phyloP scores from a whole-genome alignment of 2,329 filamentous ascomycete species.

The Botrytis fabae region DNA sequence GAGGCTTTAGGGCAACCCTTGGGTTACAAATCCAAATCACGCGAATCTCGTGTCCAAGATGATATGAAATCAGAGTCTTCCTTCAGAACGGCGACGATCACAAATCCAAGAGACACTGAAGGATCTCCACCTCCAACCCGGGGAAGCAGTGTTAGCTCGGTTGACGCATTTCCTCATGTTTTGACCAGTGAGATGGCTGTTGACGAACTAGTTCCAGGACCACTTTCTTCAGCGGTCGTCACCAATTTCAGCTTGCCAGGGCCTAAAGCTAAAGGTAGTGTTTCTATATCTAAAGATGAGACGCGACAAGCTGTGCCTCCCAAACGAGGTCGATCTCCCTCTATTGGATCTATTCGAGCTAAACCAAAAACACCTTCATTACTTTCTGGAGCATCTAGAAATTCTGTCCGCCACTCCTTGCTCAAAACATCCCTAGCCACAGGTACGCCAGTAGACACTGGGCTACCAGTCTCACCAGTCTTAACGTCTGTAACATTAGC shows the following conservation, averaged over 20 bases:
- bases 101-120: conserved; percentile 20
- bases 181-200: conserved; percentile 28
- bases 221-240: conserved; percentile 32
- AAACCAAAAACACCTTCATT: conserved; percentile 32
- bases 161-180: conserved; percentile 34
- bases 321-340: neutral
- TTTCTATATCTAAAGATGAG: neutral
- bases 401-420: conserved; percentile 34
- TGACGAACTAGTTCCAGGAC: conserved; percentile 22
- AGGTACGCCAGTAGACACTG: conserved; percentile 30
- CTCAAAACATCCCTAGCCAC: conserved; percentile 33
- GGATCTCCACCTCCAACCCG: conserved; percentile 21
- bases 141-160: conserved; percentile 30
- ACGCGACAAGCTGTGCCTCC: neutral
- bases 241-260: conserved; percentile 39
- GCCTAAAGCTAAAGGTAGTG: conserved; percentile 25
- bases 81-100: conserved; percentile 19
- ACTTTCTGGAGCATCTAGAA: conserved; percentile 33
- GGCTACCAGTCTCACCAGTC: conserved; percentile 33
- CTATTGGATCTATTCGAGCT: conserved; percentile 15
- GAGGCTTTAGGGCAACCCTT: neutral
- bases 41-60: neutral
- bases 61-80: conserved; percentile 20
- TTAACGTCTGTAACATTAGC: conserved; percentile 24
- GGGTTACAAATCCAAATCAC: neutral